Conservation (phyloP, 257 asterid species). For the Scutellaria minor region DNA sequence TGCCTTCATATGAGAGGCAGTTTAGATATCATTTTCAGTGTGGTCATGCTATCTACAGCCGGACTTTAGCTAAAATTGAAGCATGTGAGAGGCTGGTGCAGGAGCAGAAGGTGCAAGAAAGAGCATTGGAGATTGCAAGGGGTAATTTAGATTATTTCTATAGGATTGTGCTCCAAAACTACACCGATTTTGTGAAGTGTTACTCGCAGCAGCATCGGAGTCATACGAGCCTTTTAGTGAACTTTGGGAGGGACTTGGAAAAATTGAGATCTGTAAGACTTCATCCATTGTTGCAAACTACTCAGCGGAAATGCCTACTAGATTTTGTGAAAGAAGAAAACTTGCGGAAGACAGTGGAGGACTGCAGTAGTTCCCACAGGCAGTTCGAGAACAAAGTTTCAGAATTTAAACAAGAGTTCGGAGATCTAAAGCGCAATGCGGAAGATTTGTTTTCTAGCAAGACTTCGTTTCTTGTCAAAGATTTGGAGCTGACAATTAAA, state of each 20-base stretch:
- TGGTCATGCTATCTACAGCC: slow-evolving; percentile 72
- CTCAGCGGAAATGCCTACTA: slow-evolving; percentile 71
- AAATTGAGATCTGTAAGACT: slow-evolving; percentile 75
- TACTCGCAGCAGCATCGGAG: slow-evolving; percentile 80
- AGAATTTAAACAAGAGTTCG: slow-evolving; percentile 87
- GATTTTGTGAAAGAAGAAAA: slow-evolving; percentile 93
- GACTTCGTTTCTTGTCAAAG: slow-evolving; percentile 72
- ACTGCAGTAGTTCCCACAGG: slow-evolving; percentile 80
- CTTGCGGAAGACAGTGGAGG: slow-evolving; percentile 77
- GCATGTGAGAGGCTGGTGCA: slow-evolving; percentile 69
- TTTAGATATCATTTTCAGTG: slow-evolving; percentile 87
- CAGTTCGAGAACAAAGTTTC: slow-evolving; percentile 93
- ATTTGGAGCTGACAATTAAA: slow-evolving; percentile 67
- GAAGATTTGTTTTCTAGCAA: slow-evolving; percentile 73
- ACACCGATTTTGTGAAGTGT: slow-evolving; percentile 69
- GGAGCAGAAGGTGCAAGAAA: slow-evolving; percentile 92
- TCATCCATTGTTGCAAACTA: slow-evolving; percentile 67
- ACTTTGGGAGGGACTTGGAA: slow-evolving; percentile 83
- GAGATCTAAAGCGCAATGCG: slow-evolving; percentile 74
- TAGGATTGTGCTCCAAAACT: slow-evolving; percentile 76
- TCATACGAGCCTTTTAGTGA: slow-evolving; percentile 68
- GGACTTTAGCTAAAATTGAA: slow-evolving; percentile 59
- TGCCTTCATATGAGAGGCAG: slow-evolving; percentile 91
- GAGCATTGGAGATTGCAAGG: slow-evolving; percentile 90
- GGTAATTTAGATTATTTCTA: slow-evolving; percentile 86